phyloP scores from a whole-genome alignment of 495 filamentous ascomycete genomes.

The Chaetomium cochliodes region DNA sequence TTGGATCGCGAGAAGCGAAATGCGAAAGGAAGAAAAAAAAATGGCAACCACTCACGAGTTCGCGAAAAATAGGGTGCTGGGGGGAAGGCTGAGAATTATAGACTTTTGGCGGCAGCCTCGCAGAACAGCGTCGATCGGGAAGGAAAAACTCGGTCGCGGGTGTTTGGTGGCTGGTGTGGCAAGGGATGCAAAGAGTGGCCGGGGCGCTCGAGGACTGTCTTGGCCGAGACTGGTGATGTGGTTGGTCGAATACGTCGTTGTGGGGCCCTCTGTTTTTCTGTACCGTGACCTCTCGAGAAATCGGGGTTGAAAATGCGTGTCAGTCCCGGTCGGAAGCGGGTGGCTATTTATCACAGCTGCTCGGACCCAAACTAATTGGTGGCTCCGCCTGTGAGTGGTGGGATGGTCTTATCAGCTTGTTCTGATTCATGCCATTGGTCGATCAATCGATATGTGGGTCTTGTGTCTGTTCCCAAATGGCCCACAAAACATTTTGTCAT shows the following conservation, averaged over 20 bases:
- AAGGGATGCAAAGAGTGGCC: background rate
- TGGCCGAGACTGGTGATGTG: conserved; percentile 6
- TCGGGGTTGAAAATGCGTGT: conserved; percentile 41
- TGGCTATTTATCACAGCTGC: conserved; percentile 44
- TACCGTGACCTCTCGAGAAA: conserved; percentile 34
- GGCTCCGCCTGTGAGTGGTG: conserved; percentile 39
- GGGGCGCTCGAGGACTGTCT: background rate
- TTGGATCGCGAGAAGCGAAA: conserved; percentile 28
- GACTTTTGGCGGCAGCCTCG: conserved; percentile 33
- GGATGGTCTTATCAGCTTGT: conserved; percentile 27
- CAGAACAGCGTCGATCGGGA: conserved; percentile 25
- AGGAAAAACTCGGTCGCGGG: conserved; percentile 33
- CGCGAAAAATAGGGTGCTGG: conserved; percentile 25
- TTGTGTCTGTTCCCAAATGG: too few species aligned
- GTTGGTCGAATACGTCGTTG: conserved; percentile 26
- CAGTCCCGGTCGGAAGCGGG: conserved; percentile 41
- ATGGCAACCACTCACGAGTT: conserved; percentile 37
- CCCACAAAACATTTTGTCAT: too few species aligned
- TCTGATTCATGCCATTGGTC: conserved; percentile 31
- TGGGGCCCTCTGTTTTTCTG: conserved; percentile 19
- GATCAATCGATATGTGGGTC: conserved; percentile 23
- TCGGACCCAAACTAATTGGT: conserved; percentile 25
- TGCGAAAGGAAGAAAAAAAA: conserved; percentile 27
- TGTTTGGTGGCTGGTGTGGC: conserved; percentile 27
- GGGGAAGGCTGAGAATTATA: conserved; percentile 35